Evolutionary conservation across 306 rosid species (phyloP), one percentile per base, ranked within the genome.

Genomic region (Gillenia trifoliata): DNA sequence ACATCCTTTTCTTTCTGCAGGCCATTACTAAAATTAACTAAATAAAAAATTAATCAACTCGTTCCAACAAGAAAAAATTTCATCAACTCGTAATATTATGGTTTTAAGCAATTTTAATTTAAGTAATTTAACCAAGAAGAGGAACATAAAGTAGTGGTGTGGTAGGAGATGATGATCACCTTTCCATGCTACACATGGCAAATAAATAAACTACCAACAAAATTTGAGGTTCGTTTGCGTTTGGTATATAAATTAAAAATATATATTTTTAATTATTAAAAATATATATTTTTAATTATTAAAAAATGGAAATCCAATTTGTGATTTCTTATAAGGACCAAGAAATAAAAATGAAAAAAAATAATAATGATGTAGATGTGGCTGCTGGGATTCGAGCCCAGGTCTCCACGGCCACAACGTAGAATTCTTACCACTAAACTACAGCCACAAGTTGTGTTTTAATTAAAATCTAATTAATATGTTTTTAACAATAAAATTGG

Each of bases 61-160:
- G 5, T 45, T 45, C 2, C 49, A 4, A 43, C 49, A 43, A 43
- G 49, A 43, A 13, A 43, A 40, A 41, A 41, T 11, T 11, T 43
- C 19, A 68, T 43, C n/a, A 68, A 43, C 22, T 68, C 33, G 45
- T 71, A 43, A 60, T 76, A 34, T 11, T 20, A 36, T 55, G 31
- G 11, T 31, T 28, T 66, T 76, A 63, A 64, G 64, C 36, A 36
- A 68, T 52, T 65, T n/a, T 33, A 8, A 76, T 26, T 38, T 30
- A 11, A 52, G 13, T 47, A 6, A 76, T n/a, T 25, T n/a, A 28
- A 43, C 57, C 55, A 61, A 47, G 30, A 30, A 47, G 70, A 54
- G 50, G 43, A 60, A 59, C 70, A 77, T 7, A 68, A 50, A 72
- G 75, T 29, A 30, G 66, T 29, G 40, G 66, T 29, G 66, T 29